These are phyloP conservation scores for Geotrichum macrosporum DNA, from an alignment of 1,139 yeast genomes.

Conservation along the genomic window DNA sequence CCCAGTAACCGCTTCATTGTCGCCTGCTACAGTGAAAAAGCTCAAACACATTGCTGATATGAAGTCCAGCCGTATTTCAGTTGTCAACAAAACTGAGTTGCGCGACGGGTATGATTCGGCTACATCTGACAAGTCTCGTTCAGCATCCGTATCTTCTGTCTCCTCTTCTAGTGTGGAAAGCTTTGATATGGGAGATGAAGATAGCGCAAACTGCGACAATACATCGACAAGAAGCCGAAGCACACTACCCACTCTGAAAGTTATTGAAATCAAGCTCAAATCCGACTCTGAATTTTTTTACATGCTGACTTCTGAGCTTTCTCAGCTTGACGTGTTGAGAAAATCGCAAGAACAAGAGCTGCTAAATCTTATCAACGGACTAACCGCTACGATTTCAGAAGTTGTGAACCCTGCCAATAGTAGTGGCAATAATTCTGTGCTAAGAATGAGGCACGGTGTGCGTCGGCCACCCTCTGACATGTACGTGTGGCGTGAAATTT, in stretches of 20 bases:
- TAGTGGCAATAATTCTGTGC: background rate
- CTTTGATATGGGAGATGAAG: background rate
- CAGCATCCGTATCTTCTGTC: background rate
- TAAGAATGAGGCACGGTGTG: background rate
- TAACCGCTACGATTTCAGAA: conserved; percentile 43
- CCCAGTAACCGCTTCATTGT: conserved; percentile 24
- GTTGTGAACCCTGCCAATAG: conserved; percentile 42
- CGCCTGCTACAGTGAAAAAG: conserved; percentile 22
- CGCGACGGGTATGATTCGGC: background rate
- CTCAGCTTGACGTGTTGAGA: conserved; percentile 47
- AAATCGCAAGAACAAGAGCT: conserved; percentile 46
- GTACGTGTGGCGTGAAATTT: conserved; percentile 68
- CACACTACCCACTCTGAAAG: conserved; percentile 13
- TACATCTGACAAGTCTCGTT: background rate
- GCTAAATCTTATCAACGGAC: conserved; percentile 43
- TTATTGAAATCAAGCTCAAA: conserved; percentile 37
- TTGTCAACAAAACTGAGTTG: background rate
- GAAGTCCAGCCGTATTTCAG: conserved; percentile 12
- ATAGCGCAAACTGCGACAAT: background rate
- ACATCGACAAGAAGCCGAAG: background rate
- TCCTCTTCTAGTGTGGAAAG: background rate
- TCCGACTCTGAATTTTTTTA: conserved; percentile 52
- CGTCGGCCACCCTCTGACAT: conserved; percentile 47
- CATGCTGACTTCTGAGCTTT: conserved; percentile 55
- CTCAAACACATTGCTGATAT: conserved; percentile 21